Conservation (phyloP, 2,329 filamentous ascomycete genomes). For the Beauveria caledonica region DNA sequence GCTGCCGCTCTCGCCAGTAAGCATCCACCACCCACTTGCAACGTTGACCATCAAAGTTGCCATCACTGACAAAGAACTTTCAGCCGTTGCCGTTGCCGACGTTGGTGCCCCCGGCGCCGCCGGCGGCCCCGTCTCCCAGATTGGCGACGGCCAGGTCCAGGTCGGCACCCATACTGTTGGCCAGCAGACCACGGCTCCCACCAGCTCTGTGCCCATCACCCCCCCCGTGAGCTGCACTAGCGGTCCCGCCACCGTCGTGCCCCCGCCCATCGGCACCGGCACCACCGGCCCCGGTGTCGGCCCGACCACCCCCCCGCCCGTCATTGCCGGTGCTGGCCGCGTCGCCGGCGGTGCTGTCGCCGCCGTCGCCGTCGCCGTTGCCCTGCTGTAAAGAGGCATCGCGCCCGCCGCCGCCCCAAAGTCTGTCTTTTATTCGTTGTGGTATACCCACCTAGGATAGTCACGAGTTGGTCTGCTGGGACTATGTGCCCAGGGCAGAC, state of each 20-base stretch:
- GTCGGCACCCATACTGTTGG: not conserved
- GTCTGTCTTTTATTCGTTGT: not conserved
- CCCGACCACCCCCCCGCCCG: not conserved
- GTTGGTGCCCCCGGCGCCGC: no score
- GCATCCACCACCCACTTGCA: not conserved
- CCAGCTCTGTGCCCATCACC: no score
- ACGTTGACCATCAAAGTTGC: no score
- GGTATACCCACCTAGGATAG: not conserved
- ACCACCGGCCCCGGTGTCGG: not conserved
- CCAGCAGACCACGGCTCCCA: not conserved
- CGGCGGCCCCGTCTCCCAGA: not conserved
- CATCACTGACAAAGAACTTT: not conserved
- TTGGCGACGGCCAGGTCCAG: slow-evolving; percentile 1
- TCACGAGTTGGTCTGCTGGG: not conserved
- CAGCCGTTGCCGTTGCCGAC: not conserved
- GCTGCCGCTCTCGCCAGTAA: slow-evolving; percentile 1
- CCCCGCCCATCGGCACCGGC: not conserved
- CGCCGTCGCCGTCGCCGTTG: not conserved
- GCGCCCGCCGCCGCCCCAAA: not conserved
- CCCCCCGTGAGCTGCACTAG: not conserved
- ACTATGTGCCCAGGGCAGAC: not conserved
- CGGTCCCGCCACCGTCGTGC: not conserved
- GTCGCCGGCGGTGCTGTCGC: not conserved
- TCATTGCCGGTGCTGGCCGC: not conserved
- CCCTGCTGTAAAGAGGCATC: not conserved